Conservation (phyloP, 2,329 filamentous ascomycete species). For the Anisogramma anomala region DNA sequence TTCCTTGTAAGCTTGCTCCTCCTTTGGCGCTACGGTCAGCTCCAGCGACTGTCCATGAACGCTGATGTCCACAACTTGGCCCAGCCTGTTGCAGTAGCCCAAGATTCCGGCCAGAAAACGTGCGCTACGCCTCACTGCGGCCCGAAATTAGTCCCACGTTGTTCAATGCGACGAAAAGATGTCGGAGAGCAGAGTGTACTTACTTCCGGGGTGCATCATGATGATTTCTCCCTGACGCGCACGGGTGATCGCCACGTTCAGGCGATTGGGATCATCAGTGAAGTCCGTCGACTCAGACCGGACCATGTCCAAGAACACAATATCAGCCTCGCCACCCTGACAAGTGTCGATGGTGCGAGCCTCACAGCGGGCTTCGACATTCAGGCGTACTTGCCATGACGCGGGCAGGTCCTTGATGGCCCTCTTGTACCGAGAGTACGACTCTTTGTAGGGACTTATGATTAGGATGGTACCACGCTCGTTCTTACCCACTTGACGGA, state of each 20-base stretch:
- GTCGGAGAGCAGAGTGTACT: background rate
- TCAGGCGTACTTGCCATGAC: conserved; percentile 18
- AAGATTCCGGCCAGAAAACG: background rate
- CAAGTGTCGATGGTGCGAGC: conserved; percentile 30
- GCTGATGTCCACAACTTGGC: conserved; percentile 5
- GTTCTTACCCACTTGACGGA: conserved; percentile 19
- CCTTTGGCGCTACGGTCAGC: background rate
- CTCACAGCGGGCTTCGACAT: conserved; percentile 22
- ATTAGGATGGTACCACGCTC: conserved; percentile 26
- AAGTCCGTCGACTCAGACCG: conserved; percentile 27
- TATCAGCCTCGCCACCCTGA: conserved; percentile 30
- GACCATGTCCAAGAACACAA: conserved; percentile 32
- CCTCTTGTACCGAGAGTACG: conserved; percentile 22
- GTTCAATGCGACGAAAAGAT: background rate
- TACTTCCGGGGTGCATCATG: conserved; percentile 25
- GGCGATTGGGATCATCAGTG: conserved; percentile 28
- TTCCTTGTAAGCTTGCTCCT: background rate
- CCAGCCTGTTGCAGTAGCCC: background rate
- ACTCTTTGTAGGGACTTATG: conserved; percentile 28
- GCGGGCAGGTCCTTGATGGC: conserved; percentile 16
- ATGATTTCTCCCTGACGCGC: conserved; percentile 30
- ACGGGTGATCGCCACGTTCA: conserved; percentile 31
- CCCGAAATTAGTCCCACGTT: background rate
- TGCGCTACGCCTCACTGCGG: conserved; percentile 6
- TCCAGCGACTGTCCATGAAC: background rate